Conservation (phyloP, 2,329 filamentous ascomycete genomes). For the Aspergillus ochraceus region DNA sequence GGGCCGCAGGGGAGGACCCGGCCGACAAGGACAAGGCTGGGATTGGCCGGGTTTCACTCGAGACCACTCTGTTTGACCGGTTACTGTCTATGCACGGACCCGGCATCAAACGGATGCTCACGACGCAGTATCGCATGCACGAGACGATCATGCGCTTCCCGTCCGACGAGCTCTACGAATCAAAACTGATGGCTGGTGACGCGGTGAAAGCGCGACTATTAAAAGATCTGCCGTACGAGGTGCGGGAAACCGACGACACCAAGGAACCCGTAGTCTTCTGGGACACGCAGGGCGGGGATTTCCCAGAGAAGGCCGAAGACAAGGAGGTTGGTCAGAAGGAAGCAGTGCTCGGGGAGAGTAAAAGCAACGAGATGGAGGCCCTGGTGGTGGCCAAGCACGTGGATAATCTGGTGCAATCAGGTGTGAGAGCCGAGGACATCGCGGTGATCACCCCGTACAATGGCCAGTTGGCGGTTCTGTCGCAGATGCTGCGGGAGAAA, state of each 20-base stretch:
- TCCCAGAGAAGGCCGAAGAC: constrained; percentile 78
- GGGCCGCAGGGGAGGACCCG: background rate
- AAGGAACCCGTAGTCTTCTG: constrained; percentile 86
- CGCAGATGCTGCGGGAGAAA: constrained; percentile 71
- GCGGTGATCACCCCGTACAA: constrained; percentile 97
- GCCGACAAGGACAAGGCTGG: constrained; percentile 30
- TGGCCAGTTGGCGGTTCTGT: constrained; percentile 80
- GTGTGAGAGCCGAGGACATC: constrained; percentile 79
- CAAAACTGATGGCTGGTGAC: constrained; percentile 76
- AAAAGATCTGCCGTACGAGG: constrained; percentile 73
- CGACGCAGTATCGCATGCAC: constrained; percentile 97
- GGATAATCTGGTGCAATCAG: constrained; percentile 70
- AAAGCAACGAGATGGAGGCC: constrained; percentile 90
- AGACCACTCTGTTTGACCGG: constrained; percentile 91
- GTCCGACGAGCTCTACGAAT: constrained; percentile 82
- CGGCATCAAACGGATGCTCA: constrained; percentile 89
- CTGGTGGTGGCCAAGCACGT: constrained; percentile 78
- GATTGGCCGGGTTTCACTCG: constrained; percentile 63
- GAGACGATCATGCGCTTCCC: constrained; percentile 94
- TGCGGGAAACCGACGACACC: constrained; percentile 81
- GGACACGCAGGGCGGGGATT: constrained; percentile 94
- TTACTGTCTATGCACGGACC: constrained; percentile 78
- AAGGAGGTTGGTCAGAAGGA: constrained; percentile 58
- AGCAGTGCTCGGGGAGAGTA: constrained; percentile 68
- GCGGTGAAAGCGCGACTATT: constrained; percentile 74